Evolutionary conservation across 805 yeast species (phyloP), one percentile per base, ranked within the genome.

Genomic region (Hermanozyma aechmeae): DNA sequence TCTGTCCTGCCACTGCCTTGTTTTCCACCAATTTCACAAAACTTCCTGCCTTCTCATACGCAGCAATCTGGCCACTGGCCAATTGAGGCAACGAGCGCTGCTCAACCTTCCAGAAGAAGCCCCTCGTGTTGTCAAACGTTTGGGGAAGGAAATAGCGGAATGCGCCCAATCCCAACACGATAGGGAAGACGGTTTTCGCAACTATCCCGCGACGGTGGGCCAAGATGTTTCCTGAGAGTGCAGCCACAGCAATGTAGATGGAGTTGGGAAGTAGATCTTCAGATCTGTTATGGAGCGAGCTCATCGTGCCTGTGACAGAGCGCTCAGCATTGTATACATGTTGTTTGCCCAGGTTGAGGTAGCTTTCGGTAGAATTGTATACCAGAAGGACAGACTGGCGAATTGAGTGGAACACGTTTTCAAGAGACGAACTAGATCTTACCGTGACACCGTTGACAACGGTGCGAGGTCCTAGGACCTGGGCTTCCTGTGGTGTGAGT

Each of bases 251-350:
- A 23, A 85, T 64, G 49, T 82, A 85, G 17, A 82, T 53, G 3
- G 76, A 55, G 38, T 79, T 79, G 10, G 95, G 92, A 28, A 80
- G 62, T 28, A 83, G 53, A 27, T 74, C 81, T 56, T 85, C 95
- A 24, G 65, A 54, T 41, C 61, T 71, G 35, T 71, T 64, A 50
- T 78, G 85, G 40, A 85, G 64, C 11, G 64, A 63, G 16, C 86
- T 65, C 8, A 82, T 51, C 1, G 89, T 77, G 17, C 63, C 50
- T 6, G 82, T 68, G 28, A 81, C 74, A 32, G 66, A 58, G 45
- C 77, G 68, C 57, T 84, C 95, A 4, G 69, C 65, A 15, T 57
- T 51, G 42, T 75, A 68, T 41, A 72, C 77, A 27, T 60, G 58
- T 22, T 62, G 47, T 31, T 78, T 66, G 6, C 65, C 62, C 12